Percentiles rank a stretch among this genome's conserved stretches.
These are phyloP conservation scores for Fusarium irregulare DNA, from an alignment of 2,329 filamentous ascomycete genomes.

Conservation along the genomic window DNA sequence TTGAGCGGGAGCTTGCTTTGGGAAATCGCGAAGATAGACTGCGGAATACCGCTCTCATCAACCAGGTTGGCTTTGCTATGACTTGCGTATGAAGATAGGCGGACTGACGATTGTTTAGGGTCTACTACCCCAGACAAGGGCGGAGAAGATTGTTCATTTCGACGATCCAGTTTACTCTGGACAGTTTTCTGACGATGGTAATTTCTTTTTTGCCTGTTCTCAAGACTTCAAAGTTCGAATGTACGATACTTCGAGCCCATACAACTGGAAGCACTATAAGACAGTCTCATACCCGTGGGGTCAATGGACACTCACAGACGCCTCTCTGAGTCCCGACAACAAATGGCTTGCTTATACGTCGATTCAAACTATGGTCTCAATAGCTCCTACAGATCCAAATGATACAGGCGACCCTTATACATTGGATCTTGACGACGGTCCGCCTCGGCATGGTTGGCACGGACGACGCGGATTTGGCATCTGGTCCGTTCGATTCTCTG, in stretches of 20 bases:
- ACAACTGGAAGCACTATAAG: constrained; percentile 96
- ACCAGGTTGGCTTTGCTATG: constrained; percentile 63
- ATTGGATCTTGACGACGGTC: constrained; percentile 70
- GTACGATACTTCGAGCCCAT: constrained; percentile 97
- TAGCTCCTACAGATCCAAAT: constrained; percentile 87
- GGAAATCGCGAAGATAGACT: constrained; percentile 68
- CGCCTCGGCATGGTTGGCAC: constrained; percentile 44
- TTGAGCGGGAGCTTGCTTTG: constrained; percentile 85
- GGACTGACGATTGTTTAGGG: constrained; percentile 57
- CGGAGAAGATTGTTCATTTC: constrained; percentile 90
- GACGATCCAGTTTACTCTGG: constrained; percentile 90
- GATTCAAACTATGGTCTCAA: constrained; percentile 83
- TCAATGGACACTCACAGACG: constrained; percentile 96
- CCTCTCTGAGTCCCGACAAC: constrained; percentile 90
- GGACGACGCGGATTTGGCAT: constrained; percentile 67
- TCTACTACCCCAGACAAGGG: constrained; percentile 79
- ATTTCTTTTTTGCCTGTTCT: constrained; percentile 93
- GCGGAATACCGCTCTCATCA: constrained; percentile 73
- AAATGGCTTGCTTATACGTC: constrained; percentile 92
- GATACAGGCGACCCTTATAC: constrained; percentile 83
- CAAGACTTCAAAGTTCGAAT: constrained; percentile 95
- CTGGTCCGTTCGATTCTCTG: constrained; percentile 92
- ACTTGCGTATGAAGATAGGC: background rate
- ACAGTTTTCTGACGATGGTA: constrained; percentile 95
- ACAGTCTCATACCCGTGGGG: constrained; percentile 86